Percentiles rank a stretch among this genome's conserved stretches.
These are phyloP conservation scores for Harrya chromipes DNA, from an alignment of 768 basidiomycete species.

Conservation along the genomic window DNA sequence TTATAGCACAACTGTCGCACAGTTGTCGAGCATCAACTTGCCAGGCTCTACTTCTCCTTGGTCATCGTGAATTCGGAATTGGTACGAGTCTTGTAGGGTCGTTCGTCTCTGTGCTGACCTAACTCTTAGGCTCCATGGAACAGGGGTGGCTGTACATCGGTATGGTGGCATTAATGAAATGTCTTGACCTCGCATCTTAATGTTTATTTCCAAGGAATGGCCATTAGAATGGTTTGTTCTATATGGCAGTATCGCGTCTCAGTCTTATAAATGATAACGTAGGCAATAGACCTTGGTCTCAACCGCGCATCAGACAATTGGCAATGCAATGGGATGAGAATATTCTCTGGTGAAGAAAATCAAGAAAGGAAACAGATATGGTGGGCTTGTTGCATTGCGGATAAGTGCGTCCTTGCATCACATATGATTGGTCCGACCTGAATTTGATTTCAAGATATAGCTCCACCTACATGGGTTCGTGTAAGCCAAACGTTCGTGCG, in stretches of 20 bases:
- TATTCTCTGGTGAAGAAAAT: conserved; percentile 65
- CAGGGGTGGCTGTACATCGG: conserved; percentile 85
- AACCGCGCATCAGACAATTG: conserved; percentile 77
- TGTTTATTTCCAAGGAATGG: conserved; percentile 49
- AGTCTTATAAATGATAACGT: conserved; percentile 4
- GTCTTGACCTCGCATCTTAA: not conserved
- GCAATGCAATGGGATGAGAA: conserved; percentile 56
- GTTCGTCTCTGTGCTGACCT: conserved; percentile 10
- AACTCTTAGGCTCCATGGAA: conserved; percentile 56
- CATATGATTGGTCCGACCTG: not conserved
- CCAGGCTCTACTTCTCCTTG: conserved; percentile 75
- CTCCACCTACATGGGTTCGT: conserved; percentile 69
- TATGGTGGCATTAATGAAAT: conserved; percentile 22
- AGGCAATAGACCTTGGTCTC: conserved; percentile 80
- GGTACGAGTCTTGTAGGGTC: conserved; percentile 39
- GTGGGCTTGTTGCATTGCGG: conserved; percentile 72
- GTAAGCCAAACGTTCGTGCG: not conserved
- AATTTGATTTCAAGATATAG: conserved; percentile 47
- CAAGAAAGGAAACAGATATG: conserved; percentile 75
- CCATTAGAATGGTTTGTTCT: conserved; percentile 61
- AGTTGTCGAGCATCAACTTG: conserved; percentile 71
- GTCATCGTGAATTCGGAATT: conserved; percentile 83
- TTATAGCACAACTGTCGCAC: conserved; percentile 59
- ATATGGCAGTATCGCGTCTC: not conserved
- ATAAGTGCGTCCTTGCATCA: conserved; percentile 50